phyloP scores from a whole-genome alignment of 2,329 filamentous ascomycete genomes.

The Botrytis fabae region DNA sequence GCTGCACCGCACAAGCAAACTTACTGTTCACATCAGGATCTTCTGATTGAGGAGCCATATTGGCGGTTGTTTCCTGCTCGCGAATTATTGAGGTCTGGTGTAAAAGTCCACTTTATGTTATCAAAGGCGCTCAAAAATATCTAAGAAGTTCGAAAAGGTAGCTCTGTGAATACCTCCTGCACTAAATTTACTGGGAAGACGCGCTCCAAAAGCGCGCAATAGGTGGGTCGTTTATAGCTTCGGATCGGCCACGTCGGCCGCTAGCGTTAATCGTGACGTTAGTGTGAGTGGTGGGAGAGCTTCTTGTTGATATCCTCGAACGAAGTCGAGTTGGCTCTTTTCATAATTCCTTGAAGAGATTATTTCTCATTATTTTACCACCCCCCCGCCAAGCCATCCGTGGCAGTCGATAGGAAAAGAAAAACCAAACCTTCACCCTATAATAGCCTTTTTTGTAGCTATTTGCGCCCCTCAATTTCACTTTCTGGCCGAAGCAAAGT shows the following conservation, averaged over 20 bases:
- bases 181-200: constrained; percentile 20
- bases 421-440: background rate
- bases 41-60: constrained; percentile 49
- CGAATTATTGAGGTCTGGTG: background rate
- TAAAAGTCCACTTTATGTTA: background rate
- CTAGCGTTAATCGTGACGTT: constrained; percentile 14
- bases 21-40: constrained; percentile 53
- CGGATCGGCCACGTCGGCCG: constrained; percentile 12
- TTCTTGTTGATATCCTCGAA: constrained; percentile 19
- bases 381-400: background rate
- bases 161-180: background rate
- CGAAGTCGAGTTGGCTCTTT: background rate
- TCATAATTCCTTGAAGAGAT: constrained; percentile 14
- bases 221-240: constrained; percentile 29
- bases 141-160: background rate
- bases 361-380: constrained; percentile 19
- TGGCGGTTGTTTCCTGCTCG: constrained; percentile 15
- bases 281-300: constrained; percentile 11
- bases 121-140: background rate
- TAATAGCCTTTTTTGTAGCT: background rate
- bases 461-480: constrained; percentile 16
- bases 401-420: background rate
- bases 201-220: constrained; percentile 22
- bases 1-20: constrained; percentile 6
- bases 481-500: constrained; percentile 38